Evolutionary conservation across 352 stramenopile species (phyloP), one percentile per base, ranked within the genome.

Genomic region (Globisporangium middletonii): DNA sequence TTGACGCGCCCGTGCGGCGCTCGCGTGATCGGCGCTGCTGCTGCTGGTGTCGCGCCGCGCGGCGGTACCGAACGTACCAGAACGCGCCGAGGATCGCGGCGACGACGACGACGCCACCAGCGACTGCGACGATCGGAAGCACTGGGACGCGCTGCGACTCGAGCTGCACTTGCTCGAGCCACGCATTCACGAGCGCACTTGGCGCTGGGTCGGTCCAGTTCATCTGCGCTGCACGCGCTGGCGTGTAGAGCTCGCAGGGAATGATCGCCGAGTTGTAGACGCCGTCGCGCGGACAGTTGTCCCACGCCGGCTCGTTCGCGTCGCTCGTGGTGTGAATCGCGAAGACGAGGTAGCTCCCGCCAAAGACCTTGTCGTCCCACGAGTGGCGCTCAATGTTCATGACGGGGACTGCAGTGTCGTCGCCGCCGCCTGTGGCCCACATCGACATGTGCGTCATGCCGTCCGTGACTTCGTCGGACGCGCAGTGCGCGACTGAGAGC

Each of bases 211-310:
- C 67, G 3, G 53, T 50, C 13, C 57, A 54, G 35, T 65, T 42
- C 4, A 60, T 63, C 16, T 45, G 37, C 5, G 45, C 53, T 2
- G 64, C 62, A 4, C 63, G 19, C n/a, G 58, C 62, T 9, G 55
- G 30, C 1, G 50, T 65, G n/a, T 68, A 63, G 19, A 19, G 13
- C 9, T 42, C 46, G 18, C 72, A 80, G 4, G 69, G 69, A 15
- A 81, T 65, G 23, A 72, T 60, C 15, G 75, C 12, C 13, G 69
- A 74, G 12, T 68, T 54, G 48, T 68, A 77, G 13, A 57, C 58
- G 0, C 15, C 51, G 11, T 47, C 8, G 27, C 62, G 64, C 16
- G 55, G 55, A 23, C 72, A 81, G 0, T 6, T 45, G 13, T 51
- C 28, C 28, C 57, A 81, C 16, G 50, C 55, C 13, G 69, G 67